phyloP scores from a whole-genome alignment of 2,329 filamentous ascomycete species.

The Aspergillus caelatus region DNA sequence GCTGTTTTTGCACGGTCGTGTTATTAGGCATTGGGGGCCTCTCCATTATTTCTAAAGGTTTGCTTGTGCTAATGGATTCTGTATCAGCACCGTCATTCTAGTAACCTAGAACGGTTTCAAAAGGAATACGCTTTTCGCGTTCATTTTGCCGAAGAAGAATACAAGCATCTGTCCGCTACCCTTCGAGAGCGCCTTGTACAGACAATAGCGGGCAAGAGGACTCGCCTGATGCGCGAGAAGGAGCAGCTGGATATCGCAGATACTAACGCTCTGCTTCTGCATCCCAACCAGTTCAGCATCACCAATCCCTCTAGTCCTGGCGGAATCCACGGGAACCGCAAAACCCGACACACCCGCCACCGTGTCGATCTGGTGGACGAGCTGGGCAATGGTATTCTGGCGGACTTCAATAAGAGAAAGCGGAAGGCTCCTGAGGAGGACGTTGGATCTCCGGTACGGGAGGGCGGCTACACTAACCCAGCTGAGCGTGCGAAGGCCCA shows the following conservation, averaged over 20 bases:
- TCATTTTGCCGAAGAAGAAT: conserved; percentile 65
- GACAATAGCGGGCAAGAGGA: conserved; percentile 59
- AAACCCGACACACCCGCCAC: conserved; percentile 65
- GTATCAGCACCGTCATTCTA: conserved; percentile 59
- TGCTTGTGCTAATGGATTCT: not conserved
- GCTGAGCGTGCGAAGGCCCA: conserved; percentile 58
- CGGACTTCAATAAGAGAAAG: conserved; percentile 60
- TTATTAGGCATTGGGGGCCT: not conserved
- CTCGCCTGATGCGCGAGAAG: conserved; percentile 64
- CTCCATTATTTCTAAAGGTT: not conserved
- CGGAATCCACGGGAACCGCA: conserved; percentile 62
- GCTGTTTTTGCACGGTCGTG: not conserved
- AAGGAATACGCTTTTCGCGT: conserved; percentile 62
- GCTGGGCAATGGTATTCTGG: conserved; percentile 49
- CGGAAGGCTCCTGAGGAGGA: conserved; percentile 62
- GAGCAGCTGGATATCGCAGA: conserved; percentile 69
- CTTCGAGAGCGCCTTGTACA: conserved; percentile 64
- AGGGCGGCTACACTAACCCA: conserved; percentile 49
- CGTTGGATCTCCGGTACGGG: conserved; percentile 59
- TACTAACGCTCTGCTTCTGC: conserved; percentile 65
- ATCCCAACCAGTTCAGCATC: conserved; percentile 68
- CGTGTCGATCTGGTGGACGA: conserved; percentile 58
- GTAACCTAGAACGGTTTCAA: conserved; percentile 58
- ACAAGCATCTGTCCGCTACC: conserved; percentile 59
- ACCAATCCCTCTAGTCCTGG: conserved; percentile 66